Conservation (phyloP, 345 rosid genomes). For the Clausena lansium region DNA sequence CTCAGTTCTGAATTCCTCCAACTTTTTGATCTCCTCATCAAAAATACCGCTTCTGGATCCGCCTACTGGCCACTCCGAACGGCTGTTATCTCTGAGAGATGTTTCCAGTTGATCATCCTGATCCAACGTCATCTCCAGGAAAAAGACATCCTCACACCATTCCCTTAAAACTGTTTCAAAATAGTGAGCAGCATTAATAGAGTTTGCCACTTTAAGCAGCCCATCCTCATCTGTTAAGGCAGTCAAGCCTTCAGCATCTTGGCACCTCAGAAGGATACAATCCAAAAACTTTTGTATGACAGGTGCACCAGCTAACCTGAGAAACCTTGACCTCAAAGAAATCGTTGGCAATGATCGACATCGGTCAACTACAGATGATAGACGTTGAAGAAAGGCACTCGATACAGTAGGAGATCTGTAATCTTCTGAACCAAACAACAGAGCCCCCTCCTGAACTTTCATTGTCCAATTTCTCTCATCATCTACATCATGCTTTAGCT, state of each 20-base stretch:
- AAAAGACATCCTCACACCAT: constrained; percentile 88
- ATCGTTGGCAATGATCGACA: constrained; percentile 61
- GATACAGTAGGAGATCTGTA: constrained; percentile 71
- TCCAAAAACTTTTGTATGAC: constrained; percentile 59
- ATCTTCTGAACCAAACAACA: constrained; percentile 53
- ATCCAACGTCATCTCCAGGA: constrained; percentile 66
- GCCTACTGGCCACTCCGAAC: constrained; percentile 19
- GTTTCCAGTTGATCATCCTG: constrained; percentile 37
- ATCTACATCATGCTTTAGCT: constrained; percentile 54
- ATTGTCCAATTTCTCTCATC: constrained; percentile 67
- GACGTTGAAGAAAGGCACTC: constrained; percentile 42
- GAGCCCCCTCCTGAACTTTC: constrained; percentile 59
- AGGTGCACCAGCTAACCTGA: constrained; percentile 65
- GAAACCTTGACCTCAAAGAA: constrained; percentile 67
- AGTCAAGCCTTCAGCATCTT: constrained; percentile 94
- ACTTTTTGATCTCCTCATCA: constrained; percentile 48
- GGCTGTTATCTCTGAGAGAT: constrained; percentile 21
- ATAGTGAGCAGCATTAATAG: constrained; percentile 64
- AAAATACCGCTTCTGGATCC: constrained; percentile 46
- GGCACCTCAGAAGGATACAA: constrained; percentile 69
- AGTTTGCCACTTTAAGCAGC: constrained; percentile 69
- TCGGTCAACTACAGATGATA: constrained; percentile 66
- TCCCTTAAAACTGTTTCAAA: constrained; percentile 69
- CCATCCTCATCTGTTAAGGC: constrained; percentile 80
- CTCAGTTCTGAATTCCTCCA: constrained; percentile 63